Conservation (phyloP, 495 filamentous ascomycete species). For the Cenococcum geophilum region DNA sequence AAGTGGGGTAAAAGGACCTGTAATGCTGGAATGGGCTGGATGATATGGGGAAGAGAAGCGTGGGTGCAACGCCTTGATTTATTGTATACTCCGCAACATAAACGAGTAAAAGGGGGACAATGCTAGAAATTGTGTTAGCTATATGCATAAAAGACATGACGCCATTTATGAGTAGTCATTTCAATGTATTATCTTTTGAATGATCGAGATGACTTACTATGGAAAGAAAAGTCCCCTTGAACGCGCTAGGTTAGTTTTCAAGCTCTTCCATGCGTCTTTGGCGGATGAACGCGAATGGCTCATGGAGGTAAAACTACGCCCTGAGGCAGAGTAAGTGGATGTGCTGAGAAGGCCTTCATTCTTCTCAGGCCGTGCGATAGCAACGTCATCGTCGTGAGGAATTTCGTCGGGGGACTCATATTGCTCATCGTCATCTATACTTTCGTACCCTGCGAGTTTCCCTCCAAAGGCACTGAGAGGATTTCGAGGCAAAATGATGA, state of each 20-base stretch:
- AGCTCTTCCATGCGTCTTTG: slow-evolving; percentile 32
- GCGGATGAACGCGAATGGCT: not conserved
- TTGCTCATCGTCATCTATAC: slow-evolving; percentile 39
- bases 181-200: not conserved
- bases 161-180: not conserved
- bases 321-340: slow-evolving; percentile 27
- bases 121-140: slow-evolving; percentile 47
- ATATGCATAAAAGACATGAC: no score
- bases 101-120: slow-evolving; percentile 86
- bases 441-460: slow-evolving; percentile 41
- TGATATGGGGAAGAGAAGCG: slow-evolving; percentile 74
- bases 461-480: slow-evolving; percentile 49
- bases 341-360: slow-evolving; percentile 41
- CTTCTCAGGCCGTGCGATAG: slow-evolving; percentile 24
- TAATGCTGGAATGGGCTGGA: slow-evolving; percentile 71
- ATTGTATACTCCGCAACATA: slow-evolving; percentile 96
- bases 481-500: slow-evolving; percentile 62
- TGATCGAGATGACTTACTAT: slow-evolving; percentile 47
- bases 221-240: slow-evolving; percentile 56
- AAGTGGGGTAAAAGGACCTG: slow-evolving; percentile 88
- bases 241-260: slow-evolving; percentile 48
- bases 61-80: slow-evolving; percentile 87
- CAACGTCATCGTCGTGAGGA: slow-evolving; percentile 19
- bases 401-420: slow-evolving; percentile 25
- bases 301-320: slow-evolving; percentile 18